These are phyloP conservation scores for Alternaria rosae DNA, from an alignment of 2,329 filamentous ascomycete species.

Conservation along the genomic window DNA sequence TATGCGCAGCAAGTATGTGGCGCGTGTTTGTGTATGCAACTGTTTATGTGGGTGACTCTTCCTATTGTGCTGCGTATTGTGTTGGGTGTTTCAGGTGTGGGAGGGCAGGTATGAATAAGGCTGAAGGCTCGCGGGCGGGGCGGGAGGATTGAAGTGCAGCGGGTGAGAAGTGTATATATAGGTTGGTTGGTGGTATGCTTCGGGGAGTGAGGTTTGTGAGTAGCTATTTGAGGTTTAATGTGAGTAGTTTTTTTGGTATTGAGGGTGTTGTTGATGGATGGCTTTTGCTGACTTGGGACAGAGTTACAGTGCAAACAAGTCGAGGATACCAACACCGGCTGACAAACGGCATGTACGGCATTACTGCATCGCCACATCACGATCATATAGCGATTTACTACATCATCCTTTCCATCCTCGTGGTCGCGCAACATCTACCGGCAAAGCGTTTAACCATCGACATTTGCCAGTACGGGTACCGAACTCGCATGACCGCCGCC, in stretches of 20 bases:
- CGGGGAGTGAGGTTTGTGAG: background rate
- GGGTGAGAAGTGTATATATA: slow-evolving; percentile 11
- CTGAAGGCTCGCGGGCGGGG: slow-evolving; percentile 5
- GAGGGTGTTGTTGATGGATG: accelerated
- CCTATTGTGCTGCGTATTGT: slow-evolving; percentile 32
- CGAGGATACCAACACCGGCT: background rate
- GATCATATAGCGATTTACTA: background rate
- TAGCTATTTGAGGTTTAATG: background rate
- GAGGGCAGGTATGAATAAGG: slow-evolving; percentile 20
- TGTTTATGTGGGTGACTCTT: slow-evolving; percentile 1
- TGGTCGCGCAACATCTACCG: slow-evolving; percentile 22
- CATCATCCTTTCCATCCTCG: slow-evolving; percentile 7
- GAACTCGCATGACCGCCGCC: slow-evolving; percentile 31
- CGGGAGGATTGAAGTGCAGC: slow-evolving; percentile 1
- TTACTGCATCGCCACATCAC: background rate
- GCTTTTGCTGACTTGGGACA: background rate
- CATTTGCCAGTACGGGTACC: slow-evolving; percentile 13
- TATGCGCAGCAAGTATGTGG: background rate
- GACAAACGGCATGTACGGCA: background rate
- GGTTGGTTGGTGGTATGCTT: background rate
- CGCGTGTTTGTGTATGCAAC: background rate
- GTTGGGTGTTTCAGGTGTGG: slow-evolving; percentile 25
- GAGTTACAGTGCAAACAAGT: too few relatives aligned
- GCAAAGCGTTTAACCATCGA: slow-evolving; percentile 28
- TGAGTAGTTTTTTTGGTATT: background rate